phyloP scores from a whole-genome alignment of 495 filamentous ascomycete species.

The Chaetomium fimeti region DNA sequence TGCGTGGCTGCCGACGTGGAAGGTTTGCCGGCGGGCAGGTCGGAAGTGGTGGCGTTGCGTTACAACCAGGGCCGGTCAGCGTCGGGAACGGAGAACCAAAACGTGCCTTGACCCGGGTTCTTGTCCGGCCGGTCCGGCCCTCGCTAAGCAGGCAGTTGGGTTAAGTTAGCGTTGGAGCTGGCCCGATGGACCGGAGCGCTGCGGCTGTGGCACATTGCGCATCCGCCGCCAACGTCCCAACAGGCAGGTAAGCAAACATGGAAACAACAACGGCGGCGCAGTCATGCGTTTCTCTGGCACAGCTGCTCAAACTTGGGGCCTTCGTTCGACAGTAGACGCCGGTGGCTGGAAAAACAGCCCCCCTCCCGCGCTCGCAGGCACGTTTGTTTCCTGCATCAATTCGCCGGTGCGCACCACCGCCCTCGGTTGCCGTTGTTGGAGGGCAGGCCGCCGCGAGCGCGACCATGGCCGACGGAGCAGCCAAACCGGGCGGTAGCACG shows the following conservation, averaged over 20 bases:
- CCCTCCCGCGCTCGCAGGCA: neutral
- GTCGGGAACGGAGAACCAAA: slow-evolving; percentile 20
- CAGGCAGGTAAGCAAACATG: slow-evolving; percentile 17
- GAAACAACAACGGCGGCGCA: slow-evolving; percentile 3
- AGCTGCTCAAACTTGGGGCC: slow-evolving; percentile 5
- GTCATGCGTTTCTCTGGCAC: slow-evolving; percentile 26
- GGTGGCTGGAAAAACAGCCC: slow-evolving; percentile 13
- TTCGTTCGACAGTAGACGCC: slow-evolving; percentile 6
- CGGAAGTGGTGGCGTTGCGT: slow-evolving; percentile 2
- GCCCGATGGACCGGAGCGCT: slow-evolving; percentile 6
- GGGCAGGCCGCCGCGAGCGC: slow-evolving; percentile 26
- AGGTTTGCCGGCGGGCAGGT: slow-evolving; percentile 5
- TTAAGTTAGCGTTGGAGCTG: neutral
- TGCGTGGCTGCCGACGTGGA: no score
- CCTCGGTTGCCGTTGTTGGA: slow-evolving; percentile 24
- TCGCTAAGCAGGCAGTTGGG: slow-evolving; percentile 16
- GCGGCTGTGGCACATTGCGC: slow-evolving; percentile 12
- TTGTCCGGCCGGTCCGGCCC: slow-evolving; percentile 20
- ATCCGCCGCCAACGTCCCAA: slow-evolving; percentile 8
- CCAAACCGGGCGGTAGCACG: slow-evolving; percentile 7
- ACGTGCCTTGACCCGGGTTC: slow-evolving; percentile 15
- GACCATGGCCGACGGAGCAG: slow-evolving; percentile 24
- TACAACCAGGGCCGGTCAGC: slow-evolving; percentile 17
- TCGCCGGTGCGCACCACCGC: slow-evolving; percentile 12
- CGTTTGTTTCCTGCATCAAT: slow-evolving; percentile 19